phyloP scores from a whole-genome alignment of 2,329 filamentous ascomycete genomes.

The Zasmidium angulare region DNA sequence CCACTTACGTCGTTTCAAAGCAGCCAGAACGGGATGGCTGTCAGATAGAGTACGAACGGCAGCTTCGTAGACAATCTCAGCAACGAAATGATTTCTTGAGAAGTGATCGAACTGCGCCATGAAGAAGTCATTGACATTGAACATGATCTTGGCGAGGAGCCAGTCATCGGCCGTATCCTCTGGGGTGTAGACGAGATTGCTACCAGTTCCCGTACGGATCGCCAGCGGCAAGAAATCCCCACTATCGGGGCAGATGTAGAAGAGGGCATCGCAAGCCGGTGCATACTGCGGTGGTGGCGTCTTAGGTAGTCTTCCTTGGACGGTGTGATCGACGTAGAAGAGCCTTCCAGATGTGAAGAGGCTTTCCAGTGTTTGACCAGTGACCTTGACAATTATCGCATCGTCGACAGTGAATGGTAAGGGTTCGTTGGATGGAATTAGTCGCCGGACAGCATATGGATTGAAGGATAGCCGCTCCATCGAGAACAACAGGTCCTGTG shows the following conservation, averaged over 20 bases:
- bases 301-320: not conserved
- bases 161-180: conserved; percentile 48
- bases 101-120: conserved; percentile 48
- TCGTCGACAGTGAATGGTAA: conserved; percentile 43
- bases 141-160: conserved; percentile 53
- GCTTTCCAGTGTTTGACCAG: conserved; percentile 33
- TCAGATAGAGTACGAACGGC: conserved; percentile 49
- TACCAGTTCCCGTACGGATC: conserved; percentile 48
- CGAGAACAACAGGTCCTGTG: conserved; percentile 48
- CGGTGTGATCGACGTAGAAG: conserved; percentile 45
- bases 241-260: conserved; percentile 45
- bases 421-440: conserved; percentile 29
- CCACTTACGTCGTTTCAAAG: conserved; percentile 35
- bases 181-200: conserved; percentile 49
- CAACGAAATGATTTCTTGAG: conserved; percentile 44
- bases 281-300: conserved; percentile 33
- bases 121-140: conserved; percentile 51
- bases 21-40: conserved; percentile 45
- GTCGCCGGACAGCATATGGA: conserved; percentile 41
- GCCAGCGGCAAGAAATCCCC: conserved; percentile 51
- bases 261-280: conserved; percentile 48
- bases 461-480: conserved; percentile 50
- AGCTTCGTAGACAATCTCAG: conserved; percentile 47
- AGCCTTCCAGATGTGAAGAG: conserved; percentile 42
- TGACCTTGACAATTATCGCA: conserved; percentile 30